Percentiles rank a stretch among this genome's conserved stretches.
Conservation (phyloP, 495 filamentous ascomycete species). For the Mytilinidion resinicola region DNA sequence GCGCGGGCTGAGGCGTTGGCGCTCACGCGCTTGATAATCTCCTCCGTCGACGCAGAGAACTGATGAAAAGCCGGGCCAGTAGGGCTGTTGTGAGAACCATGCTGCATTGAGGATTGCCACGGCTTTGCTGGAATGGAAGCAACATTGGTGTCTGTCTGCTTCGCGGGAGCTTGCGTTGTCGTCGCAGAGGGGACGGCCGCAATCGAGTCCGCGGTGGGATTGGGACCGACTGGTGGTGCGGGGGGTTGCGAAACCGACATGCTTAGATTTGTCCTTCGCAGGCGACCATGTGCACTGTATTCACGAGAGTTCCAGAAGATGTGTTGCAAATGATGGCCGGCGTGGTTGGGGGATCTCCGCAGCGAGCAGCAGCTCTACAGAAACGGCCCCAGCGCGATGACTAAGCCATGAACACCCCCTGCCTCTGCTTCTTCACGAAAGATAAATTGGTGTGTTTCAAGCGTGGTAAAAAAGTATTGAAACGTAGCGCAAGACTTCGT, state of each 20-base stretch:
- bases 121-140: conserved; percentile 14
- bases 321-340: no score
- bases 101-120: conserved; percentile 4
- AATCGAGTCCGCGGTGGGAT: not conserved
- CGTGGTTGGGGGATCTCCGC: no score
- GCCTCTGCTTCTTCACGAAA: no score
- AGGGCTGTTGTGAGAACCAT: conserved; percentile 18
- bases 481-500: no score
- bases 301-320: not conserved
- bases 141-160: not conserved
- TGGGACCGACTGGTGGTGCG: not conserved
- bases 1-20: conserved; percentile 2
- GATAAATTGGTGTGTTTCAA: no score
- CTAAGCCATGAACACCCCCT: no score
- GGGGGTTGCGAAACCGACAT: conserved; percentile 1
- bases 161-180: not conserved
- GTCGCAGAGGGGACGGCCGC: not conserved
- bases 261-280: not conserved
- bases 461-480: no score
- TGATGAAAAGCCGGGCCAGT: conserved; percentile 42
- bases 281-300: not conserved
- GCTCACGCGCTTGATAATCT: conserved; percentile 50
- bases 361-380: no score
- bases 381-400: no score
- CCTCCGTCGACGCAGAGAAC: conserved; percentile 49